Evolutionary conservation across 2,329 filamentous ascomycete species (phyloP), one percentile per base, ranked within the genome.

Genomic region (Alternaria ventricosa): DNA sequence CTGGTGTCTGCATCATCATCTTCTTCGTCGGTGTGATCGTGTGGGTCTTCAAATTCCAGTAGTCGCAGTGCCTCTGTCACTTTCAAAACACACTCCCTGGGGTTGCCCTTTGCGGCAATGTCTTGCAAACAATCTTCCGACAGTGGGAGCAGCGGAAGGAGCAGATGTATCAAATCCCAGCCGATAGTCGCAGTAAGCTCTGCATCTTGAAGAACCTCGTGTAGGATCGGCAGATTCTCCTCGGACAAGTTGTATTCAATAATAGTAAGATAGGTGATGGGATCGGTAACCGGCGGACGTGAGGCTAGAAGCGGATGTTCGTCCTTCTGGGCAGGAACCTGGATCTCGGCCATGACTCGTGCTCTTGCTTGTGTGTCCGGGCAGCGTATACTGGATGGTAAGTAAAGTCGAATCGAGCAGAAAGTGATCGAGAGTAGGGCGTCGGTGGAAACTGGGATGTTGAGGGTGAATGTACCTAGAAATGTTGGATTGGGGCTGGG

Each of bases 131-230:
- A 94, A 50, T 85, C 80, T 69, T 91, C 89, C n/a, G 89, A 90
- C 3, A 84, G 82, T 3, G 87, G 87, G 1, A 91, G 85, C 6
- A 93, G 81, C 36, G 88, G 85, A 23, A 94, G 84, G 5, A 96
- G 86, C 73, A 93, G 87, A 75, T 92, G 90, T 22, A 96, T 90
- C 55, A 95, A 82, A 77, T 96, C 92, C 92, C 92, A 96, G 54
- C 92, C 92, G 71, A 95, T 94, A 60, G 93, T 90, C 64, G 87
- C 87, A 3, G 91, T 92, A 60, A 94, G 83, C 61, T 87, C 84
- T 10, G 85, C 83, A 83, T 92, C 88, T 77, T 91, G 87, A 18
- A 93, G 84, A 36, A 92, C 87, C 22, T 90, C 85, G 70, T 93
- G 87, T 49, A 95, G 84, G 4, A 87, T 82, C 1, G 91, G 89